Evolutionary conservation across 225 moss, liverwort and hornwort genomes (phyloP).

Genomic region (Neckera pumila): DNA sequence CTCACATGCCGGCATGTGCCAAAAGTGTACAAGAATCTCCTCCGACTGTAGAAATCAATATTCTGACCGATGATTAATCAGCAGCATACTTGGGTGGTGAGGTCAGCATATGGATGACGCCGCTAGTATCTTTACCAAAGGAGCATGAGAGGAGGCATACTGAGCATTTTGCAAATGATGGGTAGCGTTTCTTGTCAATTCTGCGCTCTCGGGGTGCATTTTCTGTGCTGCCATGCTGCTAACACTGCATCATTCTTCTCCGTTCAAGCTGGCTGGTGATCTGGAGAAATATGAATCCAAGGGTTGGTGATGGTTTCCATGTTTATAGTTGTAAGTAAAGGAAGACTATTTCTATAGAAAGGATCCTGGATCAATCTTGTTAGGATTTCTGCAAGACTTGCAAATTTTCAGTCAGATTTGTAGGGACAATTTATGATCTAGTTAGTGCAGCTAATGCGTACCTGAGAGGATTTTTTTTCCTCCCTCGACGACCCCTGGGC

Average conservation of each 20-base stretch:
- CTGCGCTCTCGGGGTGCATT: neutral
- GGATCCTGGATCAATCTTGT: neutral
- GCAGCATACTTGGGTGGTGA: neutral
- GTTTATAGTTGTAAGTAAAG: neutral
- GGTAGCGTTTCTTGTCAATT: neutral
- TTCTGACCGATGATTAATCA: neutral
- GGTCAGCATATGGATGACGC: neutral
- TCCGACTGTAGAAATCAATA: conserved; percentile 26
- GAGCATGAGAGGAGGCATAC: neutral
- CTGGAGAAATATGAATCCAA: neutral
- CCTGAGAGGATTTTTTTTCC: conserved; percentile 1
- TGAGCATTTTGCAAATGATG: neutral
- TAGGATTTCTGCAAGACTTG: neutral
- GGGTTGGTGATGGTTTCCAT: neutral
- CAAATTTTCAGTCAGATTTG: neutral
- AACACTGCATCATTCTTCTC: neutral
- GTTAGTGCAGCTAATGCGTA: neutral
- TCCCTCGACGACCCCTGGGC: neutral
- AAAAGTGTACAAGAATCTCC: conserved; percentile 61
- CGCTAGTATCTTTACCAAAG: neutral
- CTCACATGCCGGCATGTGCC: conserved; percentile 73
- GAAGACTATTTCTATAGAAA: neutral
- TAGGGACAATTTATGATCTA: neutral
- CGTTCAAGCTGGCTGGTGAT: conserved; percentile 4
- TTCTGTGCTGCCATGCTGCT: neutral